Base-by-base conservation (phyloP, 768 basidiomycete species). In the Phylloporus sp. region DNA sequence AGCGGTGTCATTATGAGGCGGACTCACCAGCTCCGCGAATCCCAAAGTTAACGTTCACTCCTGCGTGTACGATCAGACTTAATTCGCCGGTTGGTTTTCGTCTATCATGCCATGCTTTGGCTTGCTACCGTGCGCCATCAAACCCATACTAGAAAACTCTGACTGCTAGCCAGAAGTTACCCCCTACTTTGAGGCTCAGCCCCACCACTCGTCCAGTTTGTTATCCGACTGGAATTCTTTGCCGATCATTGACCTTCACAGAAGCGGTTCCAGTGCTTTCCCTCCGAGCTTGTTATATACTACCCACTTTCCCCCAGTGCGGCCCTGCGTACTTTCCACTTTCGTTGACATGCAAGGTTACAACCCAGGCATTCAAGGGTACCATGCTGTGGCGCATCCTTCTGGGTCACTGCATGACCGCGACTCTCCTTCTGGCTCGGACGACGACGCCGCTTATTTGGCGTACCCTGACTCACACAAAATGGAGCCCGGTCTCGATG, bases 371-470 rank as follows among this genome's bases (percentile, higher is more conserved):
- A n/a, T 43, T 46, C 47, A 53, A 32, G 57, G 52, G 10, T 50
- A 66, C 47, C 52, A 56, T 50, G 46, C 39, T 38, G 51, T 64
- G 41, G 47, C 67, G 47, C 66, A 66, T 32, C 49, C 57, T 41
- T 43, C 58, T 41, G 59, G 58, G 43, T 32, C 60, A 40, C 57
- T 67, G 49, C 60, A 76, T 45, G 76, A 76, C 52, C 71, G 69
- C 41, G 73, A 70, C 44, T 82, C 80, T 9, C 69, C 73, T 57
- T 75, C 79, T 7, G 76, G 72, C 48, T 81, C 81, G 48, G 81
- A 82, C 50, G 80, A 81, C 54, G 79, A 77, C 26, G 45, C 27
- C 35, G 66, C 55, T 46, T 68, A 50, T 72, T 42, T 44, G 9
- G 18, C 2, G 11, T 63, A 63, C 48, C 45, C 58, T 24, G 73